Percentiles rank a stretch among this genome's conserved stretches.
These are phyloP conservation scores for Asterella californica DNA, from an alignment of 225 moss, liverwort and hornwort species.

Conservation along the genomic window DNA sequence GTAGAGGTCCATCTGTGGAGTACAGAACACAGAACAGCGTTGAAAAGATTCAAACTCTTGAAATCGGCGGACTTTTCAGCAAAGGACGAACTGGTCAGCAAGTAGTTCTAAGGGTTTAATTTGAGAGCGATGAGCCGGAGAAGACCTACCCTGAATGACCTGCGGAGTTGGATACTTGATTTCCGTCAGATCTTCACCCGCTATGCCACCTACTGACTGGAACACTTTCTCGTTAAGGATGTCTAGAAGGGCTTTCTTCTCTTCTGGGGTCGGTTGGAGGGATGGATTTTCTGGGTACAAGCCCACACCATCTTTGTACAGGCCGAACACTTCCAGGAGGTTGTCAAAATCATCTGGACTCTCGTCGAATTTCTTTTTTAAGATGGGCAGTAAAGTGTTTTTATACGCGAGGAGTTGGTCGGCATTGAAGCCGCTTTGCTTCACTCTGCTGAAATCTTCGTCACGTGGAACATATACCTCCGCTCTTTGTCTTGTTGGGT, in stretches of 20 bases:
- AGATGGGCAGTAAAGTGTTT: conserved; percentile 5
- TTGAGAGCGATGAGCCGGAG: not conserved
- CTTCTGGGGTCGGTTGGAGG: not conserved
- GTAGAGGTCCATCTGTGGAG: not conserved
- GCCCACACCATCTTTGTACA: conserved; percentile 15
- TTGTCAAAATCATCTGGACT: conserved; percentile 16
- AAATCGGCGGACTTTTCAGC: not conserved
- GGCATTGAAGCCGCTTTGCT: not conserved
- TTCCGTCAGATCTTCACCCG: not conserved
- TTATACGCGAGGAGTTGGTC: not conserved
- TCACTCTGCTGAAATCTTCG: conserved; percentile 21
- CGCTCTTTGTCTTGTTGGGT: not conserved
- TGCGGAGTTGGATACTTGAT: conserved; percentile 11
- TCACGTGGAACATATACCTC: conserved; percentile 18
- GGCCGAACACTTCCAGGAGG: not conserved
- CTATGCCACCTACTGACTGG: not conserved
- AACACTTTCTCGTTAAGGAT: not conserved
- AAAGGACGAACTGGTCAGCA: not conserved
- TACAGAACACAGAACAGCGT: not conserved
- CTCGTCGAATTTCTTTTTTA: conserved; percentile 3
- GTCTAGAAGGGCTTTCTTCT: conserved; percentile 4
- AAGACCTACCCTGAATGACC: not conserved
- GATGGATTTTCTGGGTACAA: not conserved
- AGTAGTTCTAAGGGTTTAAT: not conserved
- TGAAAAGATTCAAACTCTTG: not conserved